Conservation (phyloP, 805 yeast genomes). For the Saturnispora zaruensis region DNA sequence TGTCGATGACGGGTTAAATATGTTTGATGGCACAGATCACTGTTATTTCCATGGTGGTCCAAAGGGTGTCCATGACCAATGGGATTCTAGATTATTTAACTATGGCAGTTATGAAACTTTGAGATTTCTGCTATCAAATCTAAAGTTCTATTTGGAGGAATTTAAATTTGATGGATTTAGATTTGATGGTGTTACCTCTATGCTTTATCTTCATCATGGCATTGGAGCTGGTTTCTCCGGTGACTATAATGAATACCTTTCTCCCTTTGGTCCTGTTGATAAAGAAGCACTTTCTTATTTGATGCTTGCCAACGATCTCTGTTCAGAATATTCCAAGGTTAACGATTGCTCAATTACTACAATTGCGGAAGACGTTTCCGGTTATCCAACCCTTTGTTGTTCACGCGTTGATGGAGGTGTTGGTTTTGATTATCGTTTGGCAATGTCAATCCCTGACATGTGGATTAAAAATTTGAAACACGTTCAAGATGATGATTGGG, state of each 20-base stretch:
- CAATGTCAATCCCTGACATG: slow-evolving; percentile 98
- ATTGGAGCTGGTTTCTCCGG: slow-evolving; percentile 85
- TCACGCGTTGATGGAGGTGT: slow-evolving; percentile 73
- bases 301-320: slow-evolving; percentile 82
- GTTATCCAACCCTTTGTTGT: slow-evolving; percentile 90
- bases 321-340: slow-evolving; percentile 40
- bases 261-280: slow-evolving; percentile 67
- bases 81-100: slow-evolving; percentile 96
- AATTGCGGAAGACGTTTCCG: slow-evolving; percentile 95
- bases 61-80: slow-evolving; percentile 79
- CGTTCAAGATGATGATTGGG: slow-evolving; percentile 82
- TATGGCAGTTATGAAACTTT: slow-evolving; percentile 88
- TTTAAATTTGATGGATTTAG: slow-evolving; percentile 91
- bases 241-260: slow-evolving; percentile 83
- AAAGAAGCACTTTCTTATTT: slow-evolving; percentile 78
- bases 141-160: slow-evolving; percentile 75
- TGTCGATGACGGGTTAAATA: slow-evolving; percentile 86
- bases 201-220: slow-evolving; percentile 91
- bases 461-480: slow-evolving; percentile 94
- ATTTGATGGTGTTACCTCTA: slow-evolving; percentile 93
- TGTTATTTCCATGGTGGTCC: slow-evolving; percentile 87
- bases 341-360: slow-evolving; percentile 39
- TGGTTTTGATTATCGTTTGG: slow-evolving; percentile 87
- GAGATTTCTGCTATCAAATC: slow-evolving; percentile 74
- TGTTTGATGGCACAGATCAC: slow-evolving; percentile 91